phyloP scores from a whole-genome alignment of 345 rosid genomes.

The Eucalyptus erythrocorys region DNA sequence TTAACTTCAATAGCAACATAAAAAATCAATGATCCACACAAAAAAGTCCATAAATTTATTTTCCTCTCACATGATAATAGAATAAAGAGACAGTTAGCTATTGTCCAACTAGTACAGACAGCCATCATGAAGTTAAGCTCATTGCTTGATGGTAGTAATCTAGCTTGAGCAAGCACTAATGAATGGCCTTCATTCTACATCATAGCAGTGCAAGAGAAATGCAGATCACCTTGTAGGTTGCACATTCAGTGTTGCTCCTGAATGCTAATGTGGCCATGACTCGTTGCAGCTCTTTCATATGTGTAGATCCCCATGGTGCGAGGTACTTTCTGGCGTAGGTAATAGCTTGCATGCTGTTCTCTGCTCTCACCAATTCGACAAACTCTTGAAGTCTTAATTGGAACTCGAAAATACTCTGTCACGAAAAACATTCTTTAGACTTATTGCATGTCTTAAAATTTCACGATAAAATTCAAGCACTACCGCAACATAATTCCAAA shows the following conservation, averaged over 20 bases:
- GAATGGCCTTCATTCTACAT: neutral
- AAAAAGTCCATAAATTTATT: neutral
- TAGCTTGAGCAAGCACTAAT: neutral
- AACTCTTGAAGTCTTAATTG: conserved; percentile 95
- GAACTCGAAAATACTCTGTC: conserved; percentile 89
- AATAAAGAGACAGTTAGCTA: neutral
- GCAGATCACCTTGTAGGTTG: conserved; percentile 64
- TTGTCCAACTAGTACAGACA: neutral
- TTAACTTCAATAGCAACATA: neutral
- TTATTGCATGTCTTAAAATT: neutral
- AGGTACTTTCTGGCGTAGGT: conserved; percentile 74
- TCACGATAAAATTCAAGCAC: neutral
- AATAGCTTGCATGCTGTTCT: conserved; percentile 61
- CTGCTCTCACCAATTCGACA: conserved; percentile 79
- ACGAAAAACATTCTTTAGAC: neutral
- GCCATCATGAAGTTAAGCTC: neutral
- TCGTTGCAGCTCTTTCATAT: conserved; percentile 77
- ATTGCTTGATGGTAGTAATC: neutral
- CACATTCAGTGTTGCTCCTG: conserved; percentile 62
- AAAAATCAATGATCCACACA: neutral
- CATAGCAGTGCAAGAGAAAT: neutral
- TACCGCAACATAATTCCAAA: neutral
- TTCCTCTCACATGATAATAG: neutral
- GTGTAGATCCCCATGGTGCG: conserved; percentile 79
- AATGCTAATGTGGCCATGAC: conserved; percentile 87